phyloP scores from a whole-genome alignment of 306 rosid species.

The Senna tora region DNA sequence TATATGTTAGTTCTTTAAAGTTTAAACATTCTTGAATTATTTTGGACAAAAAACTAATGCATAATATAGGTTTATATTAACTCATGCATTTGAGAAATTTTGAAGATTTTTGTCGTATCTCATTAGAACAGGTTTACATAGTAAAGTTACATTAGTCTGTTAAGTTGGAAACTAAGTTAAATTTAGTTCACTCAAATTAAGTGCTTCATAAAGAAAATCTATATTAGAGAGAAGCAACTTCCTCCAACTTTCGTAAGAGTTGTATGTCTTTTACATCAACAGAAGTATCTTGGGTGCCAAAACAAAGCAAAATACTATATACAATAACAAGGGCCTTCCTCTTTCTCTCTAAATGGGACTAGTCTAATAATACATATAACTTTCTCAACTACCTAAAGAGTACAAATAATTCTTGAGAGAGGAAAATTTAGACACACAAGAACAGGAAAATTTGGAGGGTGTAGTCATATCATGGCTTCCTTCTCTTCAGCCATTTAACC shows the following conservation, averaged over 20 bases:
- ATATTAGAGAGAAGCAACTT: neutral
- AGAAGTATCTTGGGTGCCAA: slow-evolving; percentile 12
- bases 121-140: no score
- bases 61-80: no score
- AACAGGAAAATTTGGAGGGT: neutral
- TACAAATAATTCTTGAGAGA: slow-evolving; percentile 23
- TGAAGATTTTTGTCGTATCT: no score
- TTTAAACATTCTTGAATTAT: no score
- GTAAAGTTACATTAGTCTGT: no score
- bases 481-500: neutral
- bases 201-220: neutral
- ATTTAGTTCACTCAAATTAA: no score
- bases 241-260: neutral
- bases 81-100: no score
- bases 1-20: no score
- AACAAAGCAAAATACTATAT: neutral
- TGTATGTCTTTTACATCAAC: neutral
- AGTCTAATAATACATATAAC: neutral
- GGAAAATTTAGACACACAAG: slow-evolving; percentile 8
- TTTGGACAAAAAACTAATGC: no score
- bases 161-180: no score
- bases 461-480: slow-evolving; percentile 32
- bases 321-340: neutral
- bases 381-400: slow-evolving; percentile 27
- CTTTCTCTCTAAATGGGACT: neutral